Conservation (phyloP, 768 basidiomycete species). For the Suillus brevipes region DNA sequence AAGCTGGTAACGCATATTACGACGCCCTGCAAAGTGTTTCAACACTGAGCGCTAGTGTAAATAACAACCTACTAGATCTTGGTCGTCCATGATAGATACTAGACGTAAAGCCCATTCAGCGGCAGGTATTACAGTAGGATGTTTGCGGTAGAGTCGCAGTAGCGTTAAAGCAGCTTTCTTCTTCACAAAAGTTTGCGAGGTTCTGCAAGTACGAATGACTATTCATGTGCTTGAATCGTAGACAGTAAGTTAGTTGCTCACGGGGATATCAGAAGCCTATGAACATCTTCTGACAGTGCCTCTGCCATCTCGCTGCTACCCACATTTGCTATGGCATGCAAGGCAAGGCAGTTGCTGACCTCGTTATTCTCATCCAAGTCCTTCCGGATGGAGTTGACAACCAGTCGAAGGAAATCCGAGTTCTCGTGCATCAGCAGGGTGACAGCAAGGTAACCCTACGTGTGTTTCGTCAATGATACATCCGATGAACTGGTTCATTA, state of each 20-base stretch:
- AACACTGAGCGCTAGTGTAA: neutral
- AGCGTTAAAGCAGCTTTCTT: slow-evolving; percentile 97
- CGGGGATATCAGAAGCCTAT: slow-evolving; percentile 93
- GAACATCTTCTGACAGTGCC: slow-evolving; percentile 89
- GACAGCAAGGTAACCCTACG: slow-evolving; percentile 93
- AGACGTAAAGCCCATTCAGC: slow-evolving; percentile 96
- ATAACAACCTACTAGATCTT: slow-evolving; percentile 60
- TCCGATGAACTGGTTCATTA: neutral
- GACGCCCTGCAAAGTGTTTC: slow-evolving; percentile 65
- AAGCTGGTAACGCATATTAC: slow-evolving; percentile 92
- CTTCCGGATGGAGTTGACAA: slow-evolving; percentile 98
- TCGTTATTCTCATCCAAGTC: slow-evolving; percentile 95
- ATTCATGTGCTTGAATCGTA: slow-evolving; percentile 17
- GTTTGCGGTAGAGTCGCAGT: slow-evolving; percentile 91
- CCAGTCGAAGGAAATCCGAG: slow-evolving; percentile 92
- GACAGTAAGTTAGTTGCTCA: slow-evolving; percentile 37
- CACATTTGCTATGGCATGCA: slow-evolving; percentile 98
- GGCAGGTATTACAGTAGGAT: slow-evolving; percentile 90
- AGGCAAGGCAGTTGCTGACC: slow-evolving; percentile 91
- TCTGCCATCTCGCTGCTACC: slow-evolving; percentile 99
- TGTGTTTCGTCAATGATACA: neutral
- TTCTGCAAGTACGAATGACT: slow-evolving; percentile 48
- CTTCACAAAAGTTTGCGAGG: slow-evolving; percentile 93
- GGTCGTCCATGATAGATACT: slow-evolving; percentile 93
- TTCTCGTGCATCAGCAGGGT: slow-evolving; percentile 99